Conservation (phyloP, 805 yeast genomes). For the Clavispora vitiphila region DNA sequence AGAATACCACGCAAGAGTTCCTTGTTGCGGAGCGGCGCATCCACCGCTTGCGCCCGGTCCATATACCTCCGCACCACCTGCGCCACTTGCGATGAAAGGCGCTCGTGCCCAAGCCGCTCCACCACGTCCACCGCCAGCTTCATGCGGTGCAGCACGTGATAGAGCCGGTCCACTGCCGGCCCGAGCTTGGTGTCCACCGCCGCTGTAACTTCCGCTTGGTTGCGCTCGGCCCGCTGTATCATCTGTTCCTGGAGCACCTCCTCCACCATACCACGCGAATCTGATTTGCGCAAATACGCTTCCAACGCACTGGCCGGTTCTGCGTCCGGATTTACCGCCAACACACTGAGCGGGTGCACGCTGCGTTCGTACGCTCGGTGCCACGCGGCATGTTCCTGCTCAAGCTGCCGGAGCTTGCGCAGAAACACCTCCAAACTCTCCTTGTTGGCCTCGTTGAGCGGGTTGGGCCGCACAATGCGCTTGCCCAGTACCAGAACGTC, state of each 20-base stretch:
- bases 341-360: conserved; percentile 13
- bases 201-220: conserved; percentile 9
- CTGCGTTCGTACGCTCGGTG: conserved; percentile 21
- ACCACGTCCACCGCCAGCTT: conserved; percentile 21
- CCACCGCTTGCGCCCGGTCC: conserved; percentile 2
- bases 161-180: conserved; percentile 34
- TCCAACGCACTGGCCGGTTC: neutral
- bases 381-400: conserved; percentile 48
- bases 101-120: conserved; percentile 6
- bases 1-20: conserved; percentile 3
- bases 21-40: neutral
- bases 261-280: neutral
- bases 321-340: conserved; percentile 1
- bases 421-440: conserved; percentile 44
- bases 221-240: neutral
- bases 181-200: conserved; percentile 18
- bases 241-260: neutral
- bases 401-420: conserved; percentile 38
- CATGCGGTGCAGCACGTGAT: conserved; percentile 26
- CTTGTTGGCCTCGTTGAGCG: conserved; percentile 50
- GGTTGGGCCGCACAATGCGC: conserved; percentile 48
- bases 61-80: conserved; percentile 8
- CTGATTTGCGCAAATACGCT: neutral
- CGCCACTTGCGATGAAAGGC: conserved; percentile 8
- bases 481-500: conserved; percentile 20